phyloP scores from a whole-genome alignment of 768 basidiomycete species.

The Panellus pusillus region DNA sequence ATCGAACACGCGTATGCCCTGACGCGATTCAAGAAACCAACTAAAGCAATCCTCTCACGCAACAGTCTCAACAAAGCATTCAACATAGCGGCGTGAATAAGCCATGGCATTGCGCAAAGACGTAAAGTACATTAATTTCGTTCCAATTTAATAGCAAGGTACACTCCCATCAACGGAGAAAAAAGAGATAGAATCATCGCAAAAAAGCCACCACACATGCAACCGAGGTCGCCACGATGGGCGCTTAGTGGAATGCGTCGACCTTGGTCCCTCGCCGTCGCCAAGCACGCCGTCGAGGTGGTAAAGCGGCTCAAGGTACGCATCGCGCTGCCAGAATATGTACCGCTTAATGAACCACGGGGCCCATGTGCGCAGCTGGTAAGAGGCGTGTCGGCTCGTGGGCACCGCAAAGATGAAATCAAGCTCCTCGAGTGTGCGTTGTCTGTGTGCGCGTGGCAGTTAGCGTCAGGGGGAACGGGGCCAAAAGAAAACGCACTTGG shows the following conservation, averaged over 20 bases:
- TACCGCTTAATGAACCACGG: constrained; percentile 6
- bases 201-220: no score
- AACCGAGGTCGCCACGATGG: no score
- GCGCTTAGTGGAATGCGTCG: neutral
- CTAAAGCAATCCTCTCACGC: no score
- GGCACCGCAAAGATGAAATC: constrained; percentile 25
- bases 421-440: constrained; percentile 9
- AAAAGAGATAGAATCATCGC: no score
- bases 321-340: neutral
- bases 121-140: no score
- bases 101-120: no score
- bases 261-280: neutral
- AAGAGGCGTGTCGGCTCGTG: constrained; percentile 20
- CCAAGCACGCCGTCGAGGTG: constrained; percentile 3
- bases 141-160: no score
- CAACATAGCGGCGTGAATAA: no score
- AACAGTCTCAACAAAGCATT: no score
- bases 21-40: no score
- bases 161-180: no score
- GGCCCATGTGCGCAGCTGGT: constrained; percentile 18
- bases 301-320: neutral
- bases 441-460: neutral
- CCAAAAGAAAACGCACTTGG: constrained; percentile 45
- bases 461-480: constrained; percentile 29
- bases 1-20: no score